Conservation (phyloP, 768 basidiomycete species). For the Scleroderma citrinum region DNA sequence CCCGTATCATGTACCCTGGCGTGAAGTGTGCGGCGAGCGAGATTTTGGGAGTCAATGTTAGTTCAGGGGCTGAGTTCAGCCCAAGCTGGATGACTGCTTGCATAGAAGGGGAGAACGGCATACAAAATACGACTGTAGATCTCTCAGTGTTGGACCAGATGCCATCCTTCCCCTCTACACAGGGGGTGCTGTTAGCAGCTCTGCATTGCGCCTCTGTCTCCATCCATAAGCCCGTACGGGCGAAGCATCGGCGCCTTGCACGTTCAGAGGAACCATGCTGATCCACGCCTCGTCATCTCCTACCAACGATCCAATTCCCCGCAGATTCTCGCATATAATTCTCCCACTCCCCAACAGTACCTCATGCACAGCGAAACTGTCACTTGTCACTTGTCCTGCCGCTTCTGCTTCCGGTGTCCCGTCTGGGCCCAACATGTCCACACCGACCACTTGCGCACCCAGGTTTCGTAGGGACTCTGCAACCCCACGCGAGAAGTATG, state of each 20-base stretch:
- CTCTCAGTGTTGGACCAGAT: too few relatives aligned
- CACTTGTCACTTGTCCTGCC: slow-evolving; percentile 4
- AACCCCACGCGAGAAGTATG: slow-evolving; percentile 51
- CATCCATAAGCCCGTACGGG: slow-evolving; percentile 69
- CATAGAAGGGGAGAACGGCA: too few relatives aligned
- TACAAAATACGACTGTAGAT: too few relatives aligned
- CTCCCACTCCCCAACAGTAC: slow-evolving; percentile 54
- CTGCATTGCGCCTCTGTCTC: slow-evolving; percentile 13
- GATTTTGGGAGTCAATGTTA: too few relatives aligned
- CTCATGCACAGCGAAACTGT: slow-evolving; percentile 50
- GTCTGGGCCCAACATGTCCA: slow-evolving; percentile 66
- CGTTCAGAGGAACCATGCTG: slow-evolving; percentile 51
- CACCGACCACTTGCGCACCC: slow-evolving; percentile 53
- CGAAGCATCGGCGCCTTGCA: slow-evolving; percentile 59
- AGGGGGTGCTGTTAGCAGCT: neutral
- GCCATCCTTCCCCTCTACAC: too few relatives aligned
- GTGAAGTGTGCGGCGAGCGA: too few relatives aligned
- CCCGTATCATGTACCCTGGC: too few relatives aligned
- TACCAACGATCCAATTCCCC: slow-evolving; percentile 41
- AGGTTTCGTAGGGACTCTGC: slow-evolving; percentile 42
- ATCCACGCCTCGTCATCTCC: slow-evolving; percentile 34
- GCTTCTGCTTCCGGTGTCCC: slow-evolving; percentile 36
- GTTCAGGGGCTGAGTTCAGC: too few relatives aligned
- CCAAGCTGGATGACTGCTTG: too few relatives aligned
- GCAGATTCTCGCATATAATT: slow-evolving; percentile 68